Evolutionary conservation across 1,139 yeast species (phyloP).

Genomic region (Blastobotrys raffinosifermentans): DNA sequence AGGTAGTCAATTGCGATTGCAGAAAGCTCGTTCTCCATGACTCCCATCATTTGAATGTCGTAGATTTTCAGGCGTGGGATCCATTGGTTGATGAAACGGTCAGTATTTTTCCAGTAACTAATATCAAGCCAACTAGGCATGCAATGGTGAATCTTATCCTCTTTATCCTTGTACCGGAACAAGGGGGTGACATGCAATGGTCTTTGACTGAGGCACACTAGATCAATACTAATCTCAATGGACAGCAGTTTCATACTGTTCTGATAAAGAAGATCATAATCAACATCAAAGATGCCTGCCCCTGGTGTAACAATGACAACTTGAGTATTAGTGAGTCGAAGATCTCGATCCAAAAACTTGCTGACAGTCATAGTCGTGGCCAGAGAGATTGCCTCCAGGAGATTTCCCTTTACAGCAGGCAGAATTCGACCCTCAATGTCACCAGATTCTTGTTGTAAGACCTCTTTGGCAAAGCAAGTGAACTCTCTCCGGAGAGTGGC

Average conservation of each 20-base stretch:
- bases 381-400: constrained; percentile 79
- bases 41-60: constrained; percentile 97
- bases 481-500: constrained; percentile 79
- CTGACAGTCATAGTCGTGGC: constrained; percentile 77
- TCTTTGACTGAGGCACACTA: constrained; percentile 82
- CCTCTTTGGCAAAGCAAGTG: constrained; percentile 72
- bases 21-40: constrained; percentile 82
- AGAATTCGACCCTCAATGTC: constrained; percentile 42
- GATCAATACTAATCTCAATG: constrained; percentile 80
- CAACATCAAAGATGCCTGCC: constrained; percentile 89
- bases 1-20: constrained; percentile 58
- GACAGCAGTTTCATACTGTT: constrained; percentile 72
- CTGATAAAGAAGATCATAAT: constrained; percentile 64
- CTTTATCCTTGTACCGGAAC: constrained; percentile 50
- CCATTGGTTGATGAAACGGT: constrained; percentile 59
- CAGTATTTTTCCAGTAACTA: constrained; percentile 63
- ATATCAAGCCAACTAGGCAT: constrained; percentile 95
- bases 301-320: constrained; percentile 87
- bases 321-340: constrained; percentile 81
- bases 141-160: constrained; percentile 53
- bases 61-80: constrained; percentile 89
- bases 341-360: constrained; percentile 77
- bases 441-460: constrained; percentile 42
- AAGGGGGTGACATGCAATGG: constrained; percentile 91
- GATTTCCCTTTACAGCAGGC: constrained; percentile 85